These are phyloP conservation scores for Dryas octopetala DNA, from an alignment of 306 rosid genomes.

Conservation along the genomic window DNA sequence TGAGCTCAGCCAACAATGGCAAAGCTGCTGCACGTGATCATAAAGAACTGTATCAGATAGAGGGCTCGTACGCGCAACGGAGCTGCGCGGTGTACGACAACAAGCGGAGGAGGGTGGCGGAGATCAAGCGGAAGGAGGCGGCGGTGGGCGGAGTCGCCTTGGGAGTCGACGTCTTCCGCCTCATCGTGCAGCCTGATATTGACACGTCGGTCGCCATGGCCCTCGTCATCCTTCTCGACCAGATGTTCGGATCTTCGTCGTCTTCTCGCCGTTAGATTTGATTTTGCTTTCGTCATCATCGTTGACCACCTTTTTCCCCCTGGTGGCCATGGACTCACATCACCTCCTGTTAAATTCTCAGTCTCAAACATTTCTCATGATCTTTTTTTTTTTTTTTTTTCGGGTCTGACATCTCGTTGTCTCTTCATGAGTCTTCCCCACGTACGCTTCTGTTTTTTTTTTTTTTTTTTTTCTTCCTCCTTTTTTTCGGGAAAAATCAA, in stretches of 20 bases:
- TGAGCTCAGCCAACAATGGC: slow-evolving; percentile 24
- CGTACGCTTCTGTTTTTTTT: neutral
- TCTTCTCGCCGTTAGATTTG: neutral
- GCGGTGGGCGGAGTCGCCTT: slow-evolving; percentile 47
- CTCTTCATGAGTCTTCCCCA: neutral
- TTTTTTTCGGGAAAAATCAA: neutral
- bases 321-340: neutral
- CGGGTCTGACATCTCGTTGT: neutral
- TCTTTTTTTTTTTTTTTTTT: neutral
- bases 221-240: slow-evolving; percentile 62
- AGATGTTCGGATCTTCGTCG: slow-evolving; percentile 58
- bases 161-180: slow-evolving; percentile 70
- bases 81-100: slow-evolving; percentile 51
- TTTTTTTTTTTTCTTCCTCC: neutral
- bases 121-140: slow-evolving; percentile 65
- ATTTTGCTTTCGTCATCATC: neutral
- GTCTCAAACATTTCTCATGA: neutral
- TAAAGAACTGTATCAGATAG: slow-evolving; percentile 39
- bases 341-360: neutral
- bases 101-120: slow-evolving; percentile 56
- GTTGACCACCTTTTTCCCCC: slow-evolving; percentile 18
- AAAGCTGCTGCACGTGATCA: neutral
- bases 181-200: slow-evolving; percentile 50
- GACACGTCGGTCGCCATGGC: slow-evolving; percentile 67
- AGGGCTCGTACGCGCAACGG: slow-evolving; percentile 63